Evolutionary conservation across 306 rosid genomes (phyloP), one percentile per base, ranked within the genome.

Genomic region (Lathyrus tuberosus): DNA sequence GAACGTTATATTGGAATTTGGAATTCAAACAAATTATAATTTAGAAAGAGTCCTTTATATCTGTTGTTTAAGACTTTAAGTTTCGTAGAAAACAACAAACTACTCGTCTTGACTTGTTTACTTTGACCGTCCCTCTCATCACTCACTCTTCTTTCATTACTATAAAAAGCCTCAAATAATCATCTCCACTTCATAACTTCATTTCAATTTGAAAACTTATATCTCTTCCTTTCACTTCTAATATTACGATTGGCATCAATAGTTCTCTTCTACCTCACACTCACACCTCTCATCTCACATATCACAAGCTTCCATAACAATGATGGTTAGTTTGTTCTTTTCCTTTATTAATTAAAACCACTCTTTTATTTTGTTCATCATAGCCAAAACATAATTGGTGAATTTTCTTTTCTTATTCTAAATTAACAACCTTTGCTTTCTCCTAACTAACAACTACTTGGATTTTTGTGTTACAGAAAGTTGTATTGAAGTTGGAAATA

Each of bases 321-420:
- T 70, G 86, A 81, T 79, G 88, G 91, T 86, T 6, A 31, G 69
- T 16, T n/a, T n/a, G n/a, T n/a, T n/a, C n/a, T n/a, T n/a, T n/a
- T n/a, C n/a, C n/a, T n/a, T n/a, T n/a, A n/a, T n/a, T n/a, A 0
- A 5, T 4, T 31, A 3, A 3, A 20, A 30, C 4, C 33, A 5
- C 0, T 5, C 7, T 5, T n/a, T 5, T 31, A 33, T 35, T 35
- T 35, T 35, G 10, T 7, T 35, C 10, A 33, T 26, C 30, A 26
- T 26, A 24, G 26, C 26, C 2, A 24, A 24, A 24, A 24, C 3
- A 24, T 24, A 24, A 24, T 24, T 24, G 26, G 3, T 24, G 26
- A 24, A 24, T 24, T 24, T 1, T 24, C 26, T 24, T 24, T 24
- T 24, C 26, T 24, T 24, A 24, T 24, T 24, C 0, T 24, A 24